Base-by-base conservation (phyloP, 2,329 filamentous ascomycete genomes). In the Talaromyces albobiverticillius region DNA sequence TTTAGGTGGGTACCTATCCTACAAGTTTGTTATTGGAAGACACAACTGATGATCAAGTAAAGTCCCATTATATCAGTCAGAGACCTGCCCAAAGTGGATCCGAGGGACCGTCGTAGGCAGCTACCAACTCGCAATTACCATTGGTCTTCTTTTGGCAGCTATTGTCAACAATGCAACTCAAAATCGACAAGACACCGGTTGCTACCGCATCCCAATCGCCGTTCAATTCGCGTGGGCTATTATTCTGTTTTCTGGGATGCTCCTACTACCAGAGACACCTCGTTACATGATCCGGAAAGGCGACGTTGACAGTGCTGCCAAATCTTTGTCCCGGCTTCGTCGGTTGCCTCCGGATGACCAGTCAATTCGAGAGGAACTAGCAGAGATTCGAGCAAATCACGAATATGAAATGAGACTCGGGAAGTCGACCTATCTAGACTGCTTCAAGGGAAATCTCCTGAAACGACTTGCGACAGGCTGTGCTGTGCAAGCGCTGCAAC, bases 61-160 rank as follows among this genome's bases (percentile, higher is more conserved):
- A 63, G 82, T 89, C 71, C 88, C 89, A 64, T 76, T 89, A 57
- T 90, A 91, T 81, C 90, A 91, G 86, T 89, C 85, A 47, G 88
- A 90, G 72, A 88, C 67, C 58, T 53, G 41, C 2, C 88, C 88
- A 2, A 90, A 90, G 74, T 91, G 88, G 87, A 89, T 92, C 64
- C 80, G 88, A 69, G 88, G 88, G 59, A 84, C 85, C 3, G 79
- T 90, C 8, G 87, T 91, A 49, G 89, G 87, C 66, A 82, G 83
- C 50, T 91, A 91, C 68, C 87, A 91, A 71, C 76, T 90, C 26
- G 88, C 86, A 45, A 92, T 91, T 65, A 91, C 88, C 0, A 71
- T 85, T 36, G 88, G 88, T 38, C 76, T 92, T 9, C 67, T 80
- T 40, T 71, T 79, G 40, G 78, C 75, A 4, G 64, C 73, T 7